Conservation (phyloP, 2,329 filamentous ascomycete species). For the Orbilia quercus region DNA sequence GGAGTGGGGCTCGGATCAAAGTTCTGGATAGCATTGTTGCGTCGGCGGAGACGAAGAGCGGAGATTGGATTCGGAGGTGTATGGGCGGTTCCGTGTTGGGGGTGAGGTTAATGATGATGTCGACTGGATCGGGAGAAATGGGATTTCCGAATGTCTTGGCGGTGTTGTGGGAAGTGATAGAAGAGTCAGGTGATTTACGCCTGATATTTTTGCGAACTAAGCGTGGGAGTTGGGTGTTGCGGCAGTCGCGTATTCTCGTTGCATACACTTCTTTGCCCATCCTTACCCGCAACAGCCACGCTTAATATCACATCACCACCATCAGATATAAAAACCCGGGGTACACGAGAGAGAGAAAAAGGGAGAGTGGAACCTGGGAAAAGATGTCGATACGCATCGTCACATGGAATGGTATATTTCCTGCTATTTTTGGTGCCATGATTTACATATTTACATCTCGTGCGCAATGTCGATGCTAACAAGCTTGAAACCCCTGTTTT, state of each 20-base stretch:
- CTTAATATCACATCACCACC: background rate
- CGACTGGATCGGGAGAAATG: conserved; percentile 31
- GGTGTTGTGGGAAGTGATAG: no score
- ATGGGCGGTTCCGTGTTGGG: conserved; percentile 6
- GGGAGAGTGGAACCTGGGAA: background rate
- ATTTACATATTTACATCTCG: background rate
- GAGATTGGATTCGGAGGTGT: conserved; percentile 5
- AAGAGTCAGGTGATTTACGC: conserved; percentile 28
- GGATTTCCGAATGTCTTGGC: conserved; percentile 18
- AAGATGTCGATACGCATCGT: conserved; percentile 82
- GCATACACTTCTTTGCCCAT: background rate
- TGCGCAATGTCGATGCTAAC: background rate
- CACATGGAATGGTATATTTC: conserved; percentile 79
- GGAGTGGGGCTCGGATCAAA: conserved; percentile 72
- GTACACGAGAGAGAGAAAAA: no score
- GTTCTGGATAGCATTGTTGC: conserved; percentile 74
- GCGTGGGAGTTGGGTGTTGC: background rate
- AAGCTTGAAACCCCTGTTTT: conserved; percentile 12
- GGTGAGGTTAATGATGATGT: conserved; percentile 41
- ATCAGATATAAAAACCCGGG: background rate
- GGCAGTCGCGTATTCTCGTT: conserved; percentile 15
- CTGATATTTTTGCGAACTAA: conserved; percentile 24
- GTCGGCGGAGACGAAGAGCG: conserved; percentile 49
- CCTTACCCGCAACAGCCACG: background rate
- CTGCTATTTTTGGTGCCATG: background rate